phyloP scores from a whole-genome alignment of 495 filamentous ascomycete genomes.

The Talaromyces ruber region DNA sequence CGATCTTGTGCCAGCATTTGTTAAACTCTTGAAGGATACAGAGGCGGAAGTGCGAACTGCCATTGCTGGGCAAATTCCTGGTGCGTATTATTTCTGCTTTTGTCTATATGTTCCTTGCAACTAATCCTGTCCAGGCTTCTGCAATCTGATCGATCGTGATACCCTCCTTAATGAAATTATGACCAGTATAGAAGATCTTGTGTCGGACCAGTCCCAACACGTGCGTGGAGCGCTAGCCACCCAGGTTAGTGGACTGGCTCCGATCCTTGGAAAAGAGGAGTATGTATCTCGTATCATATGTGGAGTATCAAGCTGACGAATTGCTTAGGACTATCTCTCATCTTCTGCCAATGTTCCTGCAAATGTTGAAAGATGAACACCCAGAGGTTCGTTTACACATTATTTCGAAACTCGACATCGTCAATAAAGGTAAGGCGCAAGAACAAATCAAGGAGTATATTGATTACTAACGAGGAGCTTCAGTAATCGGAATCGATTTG shows the following conservation, averaged over 20 bases:
- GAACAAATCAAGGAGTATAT: background rate
- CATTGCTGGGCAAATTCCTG: constrained; percentile 93
- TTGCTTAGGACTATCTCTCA: constrained; percentile 77
- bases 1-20: constrained; percentile 93
- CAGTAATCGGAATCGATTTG: constrained; percentile 94
- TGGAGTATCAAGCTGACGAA: constrained; percentile 9
- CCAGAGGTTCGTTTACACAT: constrained; percentile 96
- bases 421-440: constrained; percentile 72
- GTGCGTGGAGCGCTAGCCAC: constrained; percentile 92
- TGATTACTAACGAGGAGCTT: constrained; percentile 10
- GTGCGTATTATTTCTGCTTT: constrained; percentile 31
- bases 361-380: constrained; percentile 99
- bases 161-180: constrained; percentile 94
- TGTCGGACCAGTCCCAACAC: constrained; percentile 92
- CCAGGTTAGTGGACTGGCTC: constrained; percentile 93
- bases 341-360: constrained; percentile 95
- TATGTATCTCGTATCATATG: constrained; percentile 36
- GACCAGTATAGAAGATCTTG: constrained; percentile 90
- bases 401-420: constrained; percentile 94
- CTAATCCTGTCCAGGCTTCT: constrained; percentile 61
- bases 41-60: constrained; percentile 97
- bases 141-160: constrained; percentile 72
- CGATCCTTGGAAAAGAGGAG: constrained; percentile 97
- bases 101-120: constrained; percentile 14
- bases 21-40: constrained; percentile 93